Conservation (phyloP, 2,329 filamentous ascomycete species). For the Thelonectria discophora region DNA sequence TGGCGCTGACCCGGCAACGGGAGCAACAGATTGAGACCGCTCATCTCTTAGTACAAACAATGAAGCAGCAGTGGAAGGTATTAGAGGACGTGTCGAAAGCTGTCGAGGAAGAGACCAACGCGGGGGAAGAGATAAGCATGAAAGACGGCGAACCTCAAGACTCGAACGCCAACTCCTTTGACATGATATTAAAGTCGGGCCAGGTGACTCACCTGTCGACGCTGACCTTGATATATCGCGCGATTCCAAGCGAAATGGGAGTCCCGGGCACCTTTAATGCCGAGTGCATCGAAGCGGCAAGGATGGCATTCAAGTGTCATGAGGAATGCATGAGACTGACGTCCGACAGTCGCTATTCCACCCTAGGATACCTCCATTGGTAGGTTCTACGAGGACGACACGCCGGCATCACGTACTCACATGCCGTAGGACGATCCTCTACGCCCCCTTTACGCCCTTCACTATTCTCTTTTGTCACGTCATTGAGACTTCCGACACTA, state of each 20-base stretch:
- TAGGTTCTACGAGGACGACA: background rate
- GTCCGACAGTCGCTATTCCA: slow-evolving; percentile 1
- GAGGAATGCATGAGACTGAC: slow-evolving; percentile 10
- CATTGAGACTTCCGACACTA: slow-evolving; percentile 10
- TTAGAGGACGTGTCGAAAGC: slow-evolving; percentile 7
- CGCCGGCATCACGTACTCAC: background rate
- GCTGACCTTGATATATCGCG: slow-evolving; percentile 16
- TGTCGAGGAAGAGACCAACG: background rate
- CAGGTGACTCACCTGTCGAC: slow-evolving; percentile 10
- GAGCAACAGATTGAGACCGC: slow-evolving; percentile 6
- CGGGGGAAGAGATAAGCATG: background rate
- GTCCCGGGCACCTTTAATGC: slow-evolving; percentile 9
- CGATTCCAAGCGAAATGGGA: slow-evolving; percentile 8
- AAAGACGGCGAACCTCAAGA: background rate
- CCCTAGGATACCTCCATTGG: slow-evolving; percentile 13
- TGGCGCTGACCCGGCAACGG: background rate
- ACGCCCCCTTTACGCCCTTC: slow-evolving; percentile 8
- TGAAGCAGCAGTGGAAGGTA: slow-evolving; percentile 13
- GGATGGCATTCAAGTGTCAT: slow-evolving; percentile 14
- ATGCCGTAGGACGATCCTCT: slow-evolving; percentile 8
- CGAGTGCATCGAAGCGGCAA: slow-evolving; percentile 16
- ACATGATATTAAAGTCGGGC: slow-evolving; percentile 14
- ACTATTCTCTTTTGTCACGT: slow-evolving; percentile 19
- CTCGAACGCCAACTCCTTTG: slow-evolving; percentile 3
- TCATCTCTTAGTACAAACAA: background rate